Evolutionary conservation across 2,329 filamentous ascomycete species (phyloP).

Genomic region (Ceratocystis cubensis): DNA sequence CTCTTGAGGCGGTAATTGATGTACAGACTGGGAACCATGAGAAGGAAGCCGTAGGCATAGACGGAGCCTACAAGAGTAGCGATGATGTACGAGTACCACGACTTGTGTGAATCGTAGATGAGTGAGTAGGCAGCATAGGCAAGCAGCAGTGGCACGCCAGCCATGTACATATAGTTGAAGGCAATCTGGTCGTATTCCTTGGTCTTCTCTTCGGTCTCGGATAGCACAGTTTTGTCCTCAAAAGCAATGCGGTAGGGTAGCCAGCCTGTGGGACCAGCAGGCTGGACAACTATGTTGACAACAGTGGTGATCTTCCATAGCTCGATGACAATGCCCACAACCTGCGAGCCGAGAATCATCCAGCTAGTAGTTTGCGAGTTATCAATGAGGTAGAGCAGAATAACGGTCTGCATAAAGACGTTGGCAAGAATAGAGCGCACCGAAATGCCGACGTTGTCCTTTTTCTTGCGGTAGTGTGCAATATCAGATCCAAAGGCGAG

Average conservation of each 20-base stretch:
- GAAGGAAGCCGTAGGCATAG: slow-evolving; percentile 95
- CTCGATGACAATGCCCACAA: slow-evolving; percentile 58
- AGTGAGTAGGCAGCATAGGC: slow-evolving; percentile 88
- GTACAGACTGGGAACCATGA: slow-evolving; percentile 96
- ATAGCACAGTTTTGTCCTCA: slow-evolving; percentile 93
- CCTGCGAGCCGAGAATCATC: slow-evolving; percentile 96
- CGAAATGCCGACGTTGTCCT: slow-evolving; percentile 94
- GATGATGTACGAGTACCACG: slow-evolving; percentile 95
- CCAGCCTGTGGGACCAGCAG: slow-evolving; percentile 52
- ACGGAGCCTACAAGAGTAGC: slow-evolving; percentile 89
- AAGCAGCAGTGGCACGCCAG: slow-evolving; percentile 75
- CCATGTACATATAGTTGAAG: slow-evolving; percentile 91
- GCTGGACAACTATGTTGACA: slow-evolving; percentile 73
- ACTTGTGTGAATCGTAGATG: slow-evolving; percentile 89
- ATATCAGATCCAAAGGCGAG: slow-evolving; percentile 97
- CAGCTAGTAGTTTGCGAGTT: slow-evolving; percentile 96
- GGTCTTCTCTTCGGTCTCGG: slow-evolving; percentile 91
- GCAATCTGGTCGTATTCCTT: slow-evolving; percentile 97
- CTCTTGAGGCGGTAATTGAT: slow-evolving; percentile 98
- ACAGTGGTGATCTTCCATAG: slow-evolving; percentile 94
- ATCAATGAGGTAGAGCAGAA: slow-evolving; percentile 93
- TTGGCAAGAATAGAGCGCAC: slow-evolving; percentile 93
- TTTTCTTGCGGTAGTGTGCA: slow-evolving; percentile 97
- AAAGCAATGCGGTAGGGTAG: slow-evolving; percentile 73
- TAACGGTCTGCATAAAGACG: slow-evolving; percentile 91